Evolutionary conservation across 257 asterid species (phyloP), one percentile per base, ranked within the genome.

Genomic region (Perilla frutescens): DNA sequence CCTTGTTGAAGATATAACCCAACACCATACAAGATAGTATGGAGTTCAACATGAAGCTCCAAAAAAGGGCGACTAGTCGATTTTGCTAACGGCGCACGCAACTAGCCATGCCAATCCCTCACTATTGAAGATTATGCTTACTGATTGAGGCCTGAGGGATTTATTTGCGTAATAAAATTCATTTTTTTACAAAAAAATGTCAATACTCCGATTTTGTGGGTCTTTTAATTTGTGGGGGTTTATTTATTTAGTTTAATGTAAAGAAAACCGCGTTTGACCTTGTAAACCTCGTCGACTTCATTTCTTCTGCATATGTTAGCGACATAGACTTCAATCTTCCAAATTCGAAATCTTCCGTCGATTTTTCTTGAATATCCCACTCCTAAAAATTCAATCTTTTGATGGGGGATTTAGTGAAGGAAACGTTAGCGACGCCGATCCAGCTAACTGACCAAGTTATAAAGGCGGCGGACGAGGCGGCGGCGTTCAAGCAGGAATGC

Each of bases 391-490:
- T 6, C 63, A 20, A 60, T 69, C 44, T 62, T 12, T 1, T 2
- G 54, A 89, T 89, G 96, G 92, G 89, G 51, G 96, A 89, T 73
- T 73, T 84, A 36, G 93, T 87, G 76, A 86, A 86, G 82, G 87
- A 84, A 87, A 87, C 86, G 84, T 67, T 90, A 11, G 90, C 90
- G 8, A 83, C 80, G 82, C 89, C 94, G 72, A 90, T 90, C 80
- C 94, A 87, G 71, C 61, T 87, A 3, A 79, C 94, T 2, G 91
- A 87, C 59, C 87, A 83, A 58, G 87, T 90, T 45, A 82, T 84
- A 7, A 86, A 88, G 65, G 83, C 90, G 1, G 90, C 94, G 3
- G 92, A 78, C 43, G 91, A 86, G 26, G 91, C 92, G 0, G 84
- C 88, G 1, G 75, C 84, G 0, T 90, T 88, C 86, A 90, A 83